These are phyloP conservation scores for Rhinocladiella mackenziei DNA, from an alignment of 2,329 filamentous ascomycete genomes.

Conservation along the genomic window DNA sequence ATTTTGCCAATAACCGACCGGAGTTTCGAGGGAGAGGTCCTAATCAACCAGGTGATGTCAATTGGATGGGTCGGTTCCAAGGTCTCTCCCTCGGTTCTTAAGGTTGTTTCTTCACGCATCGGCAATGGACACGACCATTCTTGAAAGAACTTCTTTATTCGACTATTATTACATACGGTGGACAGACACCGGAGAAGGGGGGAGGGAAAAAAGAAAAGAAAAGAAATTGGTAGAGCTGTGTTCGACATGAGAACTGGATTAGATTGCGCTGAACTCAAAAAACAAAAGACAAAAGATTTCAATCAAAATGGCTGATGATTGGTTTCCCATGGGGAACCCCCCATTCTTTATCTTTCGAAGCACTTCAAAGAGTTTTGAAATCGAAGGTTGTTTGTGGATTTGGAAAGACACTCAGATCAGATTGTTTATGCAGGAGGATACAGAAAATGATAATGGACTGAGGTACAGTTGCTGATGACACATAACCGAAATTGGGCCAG, in stretches of 20 bases:
- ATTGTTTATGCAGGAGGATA: slow-evolving; percentile 15
- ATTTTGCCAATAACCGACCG: slow-evolving; percentile 27
- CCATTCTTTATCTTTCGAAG: neutral
- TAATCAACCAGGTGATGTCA: slow-evolving; percentile 35
- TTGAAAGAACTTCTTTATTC: slow-evolving; percentile 10
- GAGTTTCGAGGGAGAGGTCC: slow-evolving; percentile 23
- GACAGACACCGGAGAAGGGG: slow-evolving; percentile 7
- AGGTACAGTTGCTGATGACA: slow-evolving; percentile 1
- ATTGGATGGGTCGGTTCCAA: slow-evolving; percentile 44
- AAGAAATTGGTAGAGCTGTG: slow-evolving; percentile 10
- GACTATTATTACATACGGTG: slow-evolving; percentile 8
- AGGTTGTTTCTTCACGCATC: slow-evolving; percentile 13
- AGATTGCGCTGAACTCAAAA: neutral
- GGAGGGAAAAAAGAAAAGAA: slow-evolving; percentile 2
- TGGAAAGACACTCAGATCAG: slow-evolving; percentile 10
- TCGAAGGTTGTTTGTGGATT: slow-evolving; percentile 5
- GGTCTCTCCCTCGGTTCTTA: slow-evolving; percentile 66
- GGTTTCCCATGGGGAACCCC: too few species aligned
- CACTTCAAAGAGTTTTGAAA: neutral
- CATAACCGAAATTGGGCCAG: slow-evolving; percentile 1
- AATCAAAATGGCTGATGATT: slow-evolving; percentile 6
- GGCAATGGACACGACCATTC: slow-evolving; percentile 4
- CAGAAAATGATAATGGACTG: slow-evolving; percentile 7
- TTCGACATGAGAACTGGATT: neutral
- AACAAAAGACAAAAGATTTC: slow-evolving; percentile 4